These are phyloP conservation scores for Xanthoconium separans DNA, from an alignment of 1,284 basidiomycete species.

Conservation along the genomic window DNA sequence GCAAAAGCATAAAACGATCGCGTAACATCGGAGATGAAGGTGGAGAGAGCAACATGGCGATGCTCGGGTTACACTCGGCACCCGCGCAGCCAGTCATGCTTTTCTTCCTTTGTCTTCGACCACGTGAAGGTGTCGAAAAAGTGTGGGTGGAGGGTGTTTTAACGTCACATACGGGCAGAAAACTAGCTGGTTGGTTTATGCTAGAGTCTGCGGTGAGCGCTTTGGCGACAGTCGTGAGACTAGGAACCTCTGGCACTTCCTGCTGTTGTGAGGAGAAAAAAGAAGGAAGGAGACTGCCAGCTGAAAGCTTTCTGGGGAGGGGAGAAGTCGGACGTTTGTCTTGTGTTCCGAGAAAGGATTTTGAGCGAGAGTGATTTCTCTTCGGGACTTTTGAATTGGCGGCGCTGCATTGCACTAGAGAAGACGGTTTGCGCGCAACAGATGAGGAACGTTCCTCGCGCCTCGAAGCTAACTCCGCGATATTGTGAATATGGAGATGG, in stretches of 20 bases:
- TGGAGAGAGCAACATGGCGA: conserved; percentile 28
- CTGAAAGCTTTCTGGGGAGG: conserved; percentile 19
- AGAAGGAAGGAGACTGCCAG: conserved; percentile 10
- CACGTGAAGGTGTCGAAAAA: conserved; percentile 9
- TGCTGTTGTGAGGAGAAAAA: conserved; percentile 14
- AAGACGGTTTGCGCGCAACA: neutral
- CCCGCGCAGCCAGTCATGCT: conserved; percentile 1
- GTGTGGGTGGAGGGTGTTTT: neutral
- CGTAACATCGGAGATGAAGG: conserved; percentile 19
- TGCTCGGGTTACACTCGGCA: conserved; percentile 9
- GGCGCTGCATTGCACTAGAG: neutral
- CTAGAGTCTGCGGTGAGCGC: conserved; percentile 5
- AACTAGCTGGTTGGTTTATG: neutral
- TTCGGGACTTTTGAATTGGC: conserved; percentile 1
- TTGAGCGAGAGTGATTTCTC: conserved; percentile 21
- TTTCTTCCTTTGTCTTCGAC: conserved; percentile 19
- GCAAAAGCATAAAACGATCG: neutral
- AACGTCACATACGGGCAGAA: neutral
- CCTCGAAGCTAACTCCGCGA: conserved; percentile 34
- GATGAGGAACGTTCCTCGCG: neutral
- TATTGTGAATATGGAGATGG: conserved; percentile 62
- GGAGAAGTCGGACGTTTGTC: neutral
- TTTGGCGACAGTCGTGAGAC: conserved; percentile 14
- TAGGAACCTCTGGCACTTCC: conserved; percentile 5
- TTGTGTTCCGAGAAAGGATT: conserved; percentile 8